Evolutionary conservation across 495 filamentous ascomycete genomes (phyloP).

Genomic region (Thermothielavioides terrestris): DNA sequence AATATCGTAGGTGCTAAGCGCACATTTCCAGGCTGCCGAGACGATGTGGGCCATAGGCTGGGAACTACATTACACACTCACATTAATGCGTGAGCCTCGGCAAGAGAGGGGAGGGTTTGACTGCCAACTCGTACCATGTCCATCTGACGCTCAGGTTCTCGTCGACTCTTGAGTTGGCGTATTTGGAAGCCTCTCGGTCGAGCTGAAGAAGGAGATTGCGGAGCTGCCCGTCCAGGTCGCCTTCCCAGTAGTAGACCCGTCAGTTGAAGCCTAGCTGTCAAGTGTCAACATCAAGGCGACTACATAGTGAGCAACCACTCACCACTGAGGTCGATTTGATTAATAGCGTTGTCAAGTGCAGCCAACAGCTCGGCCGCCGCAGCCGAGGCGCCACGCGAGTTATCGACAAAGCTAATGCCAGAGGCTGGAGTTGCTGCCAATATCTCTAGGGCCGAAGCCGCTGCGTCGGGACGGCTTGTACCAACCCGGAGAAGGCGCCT

Average conservation of each 20-base stretch:
- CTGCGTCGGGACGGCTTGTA: too few species aligned
- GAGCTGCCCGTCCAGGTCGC: neutral
- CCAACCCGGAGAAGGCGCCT: too few species aligned
- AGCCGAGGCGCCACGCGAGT: neutral
- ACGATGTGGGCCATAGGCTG: neutral
- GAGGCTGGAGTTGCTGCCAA: neutral
- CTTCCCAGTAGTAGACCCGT: neutral
- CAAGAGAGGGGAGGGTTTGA: too few species aligned
- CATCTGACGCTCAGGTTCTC: neutral
- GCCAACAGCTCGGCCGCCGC: neutral
- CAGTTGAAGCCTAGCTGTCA: neutral
- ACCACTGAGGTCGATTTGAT: neutral
- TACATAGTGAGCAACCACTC: too few species aligned
- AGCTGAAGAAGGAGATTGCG: neutral
- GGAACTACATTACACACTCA: neutral
- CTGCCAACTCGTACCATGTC: neutral
- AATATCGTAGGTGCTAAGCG: neutral
- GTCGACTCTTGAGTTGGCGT: neutral
- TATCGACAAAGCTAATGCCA: neutral
- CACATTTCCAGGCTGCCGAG: neutral
- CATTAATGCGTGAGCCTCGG: too few species aligned
- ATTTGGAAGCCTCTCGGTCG: neutral
- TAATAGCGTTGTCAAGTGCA: neutral
- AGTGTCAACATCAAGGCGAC: neutral
- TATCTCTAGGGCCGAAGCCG: neutral